Evolutionary conservation across 441 rosid genomes (phyloP).

Genomic region (Gossypium schwendimanii): DNA sequence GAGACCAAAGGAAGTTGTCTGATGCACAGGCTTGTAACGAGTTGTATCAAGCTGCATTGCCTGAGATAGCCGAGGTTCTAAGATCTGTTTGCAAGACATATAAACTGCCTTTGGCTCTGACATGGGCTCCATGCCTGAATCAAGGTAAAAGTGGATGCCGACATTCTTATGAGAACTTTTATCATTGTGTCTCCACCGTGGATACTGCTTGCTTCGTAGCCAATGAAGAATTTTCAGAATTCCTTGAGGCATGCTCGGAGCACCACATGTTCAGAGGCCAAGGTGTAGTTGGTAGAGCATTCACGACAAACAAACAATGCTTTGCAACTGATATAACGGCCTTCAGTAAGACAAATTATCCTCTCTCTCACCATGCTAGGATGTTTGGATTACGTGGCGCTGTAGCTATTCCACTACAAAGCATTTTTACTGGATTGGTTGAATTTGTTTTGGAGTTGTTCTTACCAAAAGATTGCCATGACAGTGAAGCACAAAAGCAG

Average conservation of each 20-base stretch:
- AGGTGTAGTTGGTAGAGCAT: slow-evolving; percentile 75
- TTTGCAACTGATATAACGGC: slow-evolving; percentile 49
- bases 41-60: slow-evolving; percentile 46
- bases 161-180: slow-evolving; percentile 57
- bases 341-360: slow-evolving; percentile 55
- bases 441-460: slow-evolving; percentile 71
- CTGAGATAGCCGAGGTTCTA: slow-evolving; percentile 52
- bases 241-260: slow-evolving; percentile 74
- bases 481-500: slow-evolving; percentile 37
- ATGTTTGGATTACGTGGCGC: slow-evolving; percentile 61
- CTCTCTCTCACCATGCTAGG: slow-evolving; percentile 74
- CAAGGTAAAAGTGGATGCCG: slow-evolving; percentile 65
- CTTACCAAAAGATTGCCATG: slow-evolving; percentile 54
- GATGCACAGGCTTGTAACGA: slow-evolving; percentile 46
- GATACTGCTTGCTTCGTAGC: slow-evolving; percentile 64
- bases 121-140: slow-evolving; percentile 70
- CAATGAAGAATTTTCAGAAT: slow-evolving; percentile 32
- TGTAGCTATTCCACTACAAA: slow-evolving; percentile 53
- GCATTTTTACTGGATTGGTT: slow-evolving; percentile 34
- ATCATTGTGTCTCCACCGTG: slow-evolving; percentile 55
- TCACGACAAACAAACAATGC: slow-evolving; percentile 40
- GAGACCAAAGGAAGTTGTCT: slow-evolving; percentile 20
- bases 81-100: slow-evolving; percentile 49
- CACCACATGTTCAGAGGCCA: slow-evolving; percentile 60
- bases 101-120: slow-evolving; percentile 65